phyloP scores from a whole-genome alignment of 768 basidiomycete species.

The Glaciozyma martinii region DNA sequence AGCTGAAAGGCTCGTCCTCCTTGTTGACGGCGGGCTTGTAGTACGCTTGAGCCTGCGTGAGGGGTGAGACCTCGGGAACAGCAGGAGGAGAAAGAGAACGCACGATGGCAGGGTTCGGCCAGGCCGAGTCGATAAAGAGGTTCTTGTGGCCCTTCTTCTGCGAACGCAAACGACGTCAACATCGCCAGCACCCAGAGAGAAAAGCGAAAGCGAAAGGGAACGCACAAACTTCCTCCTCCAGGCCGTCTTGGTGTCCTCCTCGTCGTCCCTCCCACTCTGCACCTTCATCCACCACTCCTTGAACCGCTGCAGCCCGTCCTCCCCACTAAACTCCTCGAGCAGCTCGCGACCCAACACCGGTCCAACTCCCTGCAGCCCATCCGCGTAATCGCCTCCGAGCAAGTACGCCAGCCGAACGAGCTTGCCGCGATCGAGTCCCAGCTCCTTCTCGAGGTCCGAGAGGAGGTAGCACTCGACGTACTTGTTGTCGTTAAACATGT shows the following conservation, averaged over 20 bases:
- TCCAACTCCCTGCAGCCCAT: slow-evolving; percentile 82
- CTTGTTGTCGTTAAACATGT: slow-evolving; percentile 99
- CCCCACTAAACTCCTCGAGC: slow-evolving; percentile 81
- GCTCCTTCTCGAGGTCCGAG: slow-evolving; percentile 72
- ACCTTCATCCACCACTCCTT: slow-evolving; percentile 91
- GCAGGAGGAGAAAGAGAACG: slow-evolving; percentile 35
- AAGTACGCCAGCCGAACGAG: slow-evolving; percentile 85
- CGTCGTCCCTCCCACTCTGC: slow-evolving; percentile 67
- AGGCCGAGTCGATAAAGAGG: slow-evolving; percentile 67
- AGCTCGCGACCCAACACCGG: slow-evolving; percentile 96
- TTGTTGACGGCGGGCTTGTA: slow-evolving; percentile 81
- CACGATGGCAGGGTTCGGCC: slow-evolving; percentile 89
- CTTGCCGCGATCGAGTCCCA: slow-evolving; percentile 75
- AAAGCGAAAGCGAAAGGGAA: slow-evolving; percentile 2
- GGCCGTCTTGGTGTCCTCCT: slow-evolving; percentile 57
- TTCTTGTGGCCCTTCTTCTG: slow-evolving; percentile 86
- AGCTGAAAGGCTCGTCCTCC: slow-evolving; percentile 89
- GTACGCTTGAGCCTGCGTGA: slow-evolving; percentile 72
- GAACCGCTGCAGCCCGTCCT: slow-evolving; percentile 68
- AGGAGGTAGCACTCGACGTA: slow-evolving; percentile 92
- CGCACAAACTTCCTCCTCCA: slow-evolving; percentile 51
- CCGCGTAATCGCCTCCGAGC: slow-evolving; percentile 92
- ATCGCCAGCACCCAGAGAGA: not conserved
- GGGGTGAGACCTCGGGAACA: slow-evolving; percentile 2
- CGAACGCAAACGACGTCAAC: not conserved